Evolutionary conservation across 371 early-diverging fungal genomes (phyloP).

Genomic region (Circinella minor): DNA sequence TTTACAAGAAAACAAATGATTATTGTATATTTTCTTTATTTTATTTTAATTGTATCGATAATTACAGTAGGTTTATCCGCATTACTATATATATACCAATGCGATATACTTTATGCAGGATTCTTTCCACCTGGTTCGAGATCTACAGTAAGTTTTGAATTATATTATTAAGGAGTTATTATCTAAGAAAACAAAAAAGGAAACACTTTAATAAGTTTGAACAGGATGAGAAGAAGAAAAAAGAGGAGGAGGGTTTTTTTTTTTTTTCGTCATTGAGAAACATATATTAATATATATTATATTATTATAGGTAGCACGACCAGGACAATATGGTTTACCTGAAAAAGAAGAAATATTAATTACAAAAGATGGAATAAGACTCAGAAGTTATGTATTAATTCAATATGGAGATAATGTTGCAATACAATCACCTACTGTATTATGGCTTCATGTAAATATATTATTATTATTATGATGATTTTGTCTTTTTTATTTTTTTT

Average conservation of each 20-base stretch:
- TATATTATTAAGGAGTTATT: too few species aligned
- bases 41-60: slow-evolving; percentile 21
- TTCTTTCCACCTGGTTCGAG: slow-evolving; percentile 53
- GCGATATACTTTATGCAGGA: slow-evolving; percentile 49
- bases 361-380: slow-evolving; percentile 79
- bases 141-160: slow-evolving; percentile 32
- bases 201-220: too few species aligned
- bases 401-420: slow-evolving; percentile 59
- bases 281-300: not conserved
- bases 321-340: slow-evolving; percentile 72
- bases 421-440: slow-evolving; percentile 71
- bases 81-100: slow-evolving; percentile 71
- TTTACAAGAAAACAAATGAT: slow-evolving; percentile 1
- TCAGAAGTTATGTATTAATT: slow-evolving; percentile 82
- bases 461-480: too few species aligned
- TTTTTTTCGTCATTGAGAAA: not conserved
- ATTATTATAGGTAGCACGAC: slow-evolving; percentile 64
- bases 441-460: slow-evolving; percentile 81
- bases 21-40: slow-evolving; percentile 16
- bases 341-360: slow-evolving; percentile 81
- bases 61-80: slow-evolving; percentile 46
- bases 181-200: too few species aligned
- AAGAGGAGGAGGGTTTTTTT: not conserved
- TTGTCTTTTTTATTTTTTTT: too few species aligned
- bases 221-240: too few species aligned